phyloP scores from a whole-genome alignment of 2,329 filamentous ascomycete species.

The Colletotrichum camelliae region DNA sequence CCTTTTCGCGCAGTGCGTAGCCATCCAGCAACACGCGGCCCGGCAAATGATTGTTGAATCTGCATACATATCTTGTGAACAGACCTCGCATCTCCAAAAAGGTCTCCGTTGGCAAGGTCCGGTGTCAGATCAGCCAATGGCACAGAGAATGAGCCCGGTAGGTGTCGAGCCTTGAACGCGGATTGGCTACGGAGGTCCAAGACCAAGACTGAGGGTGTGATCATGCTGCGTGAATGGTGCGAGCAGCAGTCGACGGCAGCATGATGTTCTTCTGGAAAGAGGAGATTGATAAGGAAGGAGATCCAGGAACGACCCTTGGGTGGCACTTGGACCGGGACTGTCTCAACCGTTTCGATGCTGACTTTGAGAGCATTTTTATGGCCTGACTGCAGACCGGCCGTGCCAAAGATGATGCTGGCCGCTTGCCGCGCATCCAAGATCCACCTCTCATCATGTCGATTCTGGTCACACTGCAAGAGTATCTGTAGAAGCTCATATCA shows the following conservation, averaged over 20 bases:
- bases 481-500: slow-evolving; percentile 9
- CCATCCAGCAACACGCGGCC: neutral
- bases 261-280: neutral
- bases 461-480: slow-evolving; percentile 27
- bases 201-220: neutral
- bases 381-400: neutral
- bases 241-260: neutral
- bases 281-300: neutral
- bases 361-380: neutral
- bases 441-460: slow-evolving; percentile 32
- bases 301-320: neutral
- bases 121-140: neutral
- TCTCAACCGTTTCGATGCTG: neutral
- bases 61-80: slow-evolving; percentile 1
- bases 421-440: slow-evolving; percentile 24
- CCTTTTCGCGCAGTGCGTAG: neutral
- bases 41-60: neutral
- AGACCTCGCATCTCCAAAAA: slow-evolving; percentile 5
- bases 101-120: neutral
- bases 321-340: neutral
- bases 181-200: neutral
- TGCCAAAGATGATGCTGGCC: slow-evolving; percentile 16
- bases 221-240: neutral
- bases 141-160: neutral
- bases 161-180: slow-evolving; percentile 1